Evolutionary conservation across 306 rosid genomes (phyloP), one percentile per base, ranked within the genome.

Genomic region (Cucurbita moschata): DNA sequence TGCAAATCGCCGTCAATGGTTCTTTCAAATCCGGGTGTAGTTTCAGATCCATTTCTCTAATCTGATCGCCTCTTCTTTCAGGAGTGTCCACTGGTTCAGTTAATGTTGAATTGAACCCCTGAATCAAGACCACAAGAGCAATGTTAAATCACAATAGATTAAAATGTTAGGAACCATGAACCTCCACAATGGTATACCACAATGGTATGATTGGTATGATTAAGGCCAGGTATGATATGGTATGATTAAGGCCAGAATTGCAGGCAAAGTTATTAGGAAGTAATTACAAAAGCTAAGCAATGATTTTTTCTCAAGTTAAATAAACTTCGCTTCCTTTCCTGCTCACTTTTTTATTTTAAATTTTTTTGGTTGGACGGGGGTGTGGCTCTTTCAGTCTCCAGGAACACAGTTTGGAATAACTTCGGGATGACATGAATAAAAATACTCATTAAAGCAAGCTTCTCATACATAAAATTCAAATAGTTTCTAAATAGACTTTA

Each of bases 41-140:
- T 52, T 86, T 83, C 52, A 89, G 94, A 59, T 93, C 96, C 94
- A 87, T 90, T 81, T 87, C 97, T 85, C 84, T 87, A 74, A 86
- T 86, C 78, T 88, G 98, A 81, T 90, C 98, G 40, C 97, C 97
- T 79, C 84, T 88, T 81, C 82, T 78, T 75, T 80, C 88, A 8
- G 77, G 80, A n/a, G 84, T 86, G 86, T 93, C 96, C 50, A 93
- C 88, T 68, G 91, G 92, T 77, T 88, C 97, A 39, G 98, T 93
- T 85, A 93, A 60, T n/a, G 97, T 87, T 21, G 89, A 88, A 74
- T 93, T 93, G 85, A 93, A 90, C 76, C 98, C 98, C 98, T 93
- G 58, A 66, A 79, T 43, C 70, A 69, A 59, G 69, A 79, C 69
- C 80, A 75, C 67, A 80, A 70, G 71, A 72, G 43, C n/a, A 5